Evolutionary conservation across 2,329 filamentous ascomycete genomes (phyloP), one percentile per base, ranked within the genome.

Genomic region (Aureobasidium sp.): DNA sequence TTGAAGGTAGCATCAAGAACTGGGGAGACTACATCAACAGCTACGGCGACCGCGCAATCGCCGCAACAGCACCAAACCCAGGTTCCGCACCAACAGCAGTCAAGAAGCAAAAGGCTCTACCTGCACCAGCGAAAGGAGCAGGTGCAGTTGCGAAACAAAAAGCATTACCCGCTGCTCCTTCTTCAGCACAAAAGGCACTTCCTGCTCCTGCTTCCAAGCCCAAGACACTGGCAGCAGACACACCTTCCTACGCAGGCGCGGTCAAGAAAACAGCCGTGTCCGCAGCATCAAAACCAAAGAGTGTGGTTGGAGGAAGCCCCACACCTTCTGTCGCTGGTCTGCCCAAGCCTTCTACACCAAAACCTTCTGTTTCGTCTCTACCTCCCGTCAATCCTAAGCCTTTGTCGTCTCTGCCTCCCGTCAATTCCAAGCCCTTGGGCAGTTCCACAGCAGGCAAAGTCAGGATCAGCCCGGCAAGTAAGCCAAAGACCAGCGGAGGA

Each of bases 21-120:
- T 69, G 72, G 6, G 72, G 72, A 26, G 66, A 67, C 34, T 70
- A 69, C 51, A 71, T 75, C 67, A 73, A 73, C 62, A 64, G 61
- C 48, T 73, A 74, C 64, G 73, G 72, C 58, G 65, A 72, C 44
- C 64, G 64, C 20, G 67, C 73, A 39, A 68, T 67, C 60, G 67
- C 65, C 26, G 66, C 70, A 4, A 70, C 71, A 52, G 69, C 72
- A 8, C 70, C 72, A 20, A 68, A 71, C 48, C 70, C 70, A 10
- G 68, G 67, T 5, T 66, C 65, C 23, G 36, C 36, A 29, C 46
- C 46, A 46, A 56, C 59, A 36, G 53, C 53, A 46, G 53, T 63
- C 17, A 66, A 64, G 51, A 64, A 64, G 20, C 44, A 60, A 36
- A 60, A 60, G 27, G 55, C 63, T 48, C 56, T 62, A n/a, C 46